Percentiles rank a stretch among this genome's conserved stretches.
Evolutionary conservation across 2,329 filamentous ascomycete species (phyloP).

Genomic region (Pyrenochaeta sp.): DNA sequence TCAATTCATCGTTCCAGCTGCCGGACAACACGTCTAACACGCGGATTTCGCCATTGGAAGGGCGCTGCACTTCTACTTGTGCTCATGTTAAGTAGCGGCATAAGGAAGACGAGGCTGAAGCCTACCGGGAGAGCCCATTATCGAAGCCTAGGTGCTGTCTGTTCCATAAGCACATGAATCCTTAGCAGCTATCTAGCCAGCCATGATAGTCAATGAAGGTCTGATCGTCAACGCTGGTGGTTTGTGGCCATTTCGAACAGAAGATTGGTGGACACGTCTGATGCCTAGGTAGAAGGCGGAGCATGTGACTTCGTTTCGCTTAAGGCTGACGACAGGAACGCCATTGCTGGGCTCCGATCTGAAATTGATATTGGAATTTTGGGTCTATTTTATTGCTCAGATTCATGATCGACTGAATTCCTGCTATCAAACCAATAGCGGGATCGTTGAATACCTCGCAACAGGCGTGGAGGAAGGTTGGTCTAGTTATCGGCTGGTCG

Average conservation of each 20-base stretch:
- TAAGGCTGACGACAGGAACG: too few relatives aligned
- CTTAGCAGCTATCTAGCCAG: not conserved
- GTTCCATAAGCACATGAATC: not conserved
- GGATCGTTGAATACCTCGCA: not conserved
- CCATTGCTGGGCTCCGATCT: too few relatives aligned
- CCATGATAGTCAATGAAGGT: not conserved
- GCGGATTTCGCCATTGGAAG: conserved; percentile 14
- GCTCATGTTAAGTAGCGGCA: not conserved
- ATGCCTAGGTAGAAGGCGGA: too few relatives aligned
- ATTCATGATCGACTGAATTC: not conserved
- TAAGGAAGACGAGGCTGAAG: not conserved
- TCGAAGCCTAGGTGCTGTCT: not conserved
- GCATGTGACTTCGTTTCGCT: too few relatives aligned
- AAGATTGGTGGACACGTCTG: too few relatives aligned
- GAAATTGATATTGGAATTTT: not conserved
- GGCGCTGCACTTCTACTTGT: not conserved
- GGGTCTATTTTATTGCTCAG: not conserved
- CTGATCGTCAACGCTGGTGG: not conserved
- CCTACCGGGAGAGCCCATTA: not conserved
- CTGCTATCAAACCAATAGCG: not conserved
- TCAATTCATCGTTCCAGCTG: not conserved
- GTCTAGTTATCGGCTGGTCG: not conserved
- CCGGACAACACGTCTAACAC: conserved; percentile 19
- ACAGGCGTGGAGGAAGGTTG: not conserved
- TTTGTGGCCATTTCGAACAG: too few relatives aligned